Evolutionary conservation across 1,284 basidiomycete species (phyloP), one percentile per base, ranked within the genome.

Genomic region (Sphagnurus paluster): DNA sequence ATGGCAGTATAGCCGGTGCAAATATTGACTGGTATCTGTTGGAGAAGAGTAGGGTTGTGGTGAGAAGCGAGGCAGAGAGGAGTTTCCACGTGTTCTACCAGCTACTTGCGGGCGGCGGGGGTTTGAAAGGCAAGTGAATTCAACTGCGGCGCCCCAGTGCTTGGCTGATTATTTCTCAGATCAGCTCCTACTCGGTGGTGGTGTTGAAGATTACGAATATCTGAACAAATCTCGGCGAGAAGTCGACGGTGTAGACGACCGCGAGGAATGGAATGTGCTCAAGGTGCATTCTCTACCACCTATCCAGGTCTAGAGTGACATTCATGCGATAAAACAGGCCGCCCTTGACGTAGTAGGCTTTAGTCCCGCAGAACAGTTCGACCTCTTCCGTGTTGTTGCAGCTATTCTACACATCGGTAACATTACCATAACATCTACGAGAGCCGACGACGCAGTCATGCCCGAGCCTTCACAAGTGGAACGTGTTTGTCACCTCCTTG

Each of bases 11-110:
- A 47, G 92, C 94, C 1, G 97, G 97, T 2, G 97, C 97, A 30
- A 98, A 96, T 62, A 96, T 99, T 53, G 95, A 99, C 65, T 99
- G 97, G 97, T 99, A 99, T 65, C 75, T 99, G 32, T 73, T 99
- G 38, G 97, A 99, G 75, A 99, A 99, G 77, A 96, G 93, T 63
- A 74, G 97, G 58, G 95, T 99, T 1, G 91, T 94, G 2, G 80
- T 84, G n/a, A 75, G 95, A 38, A 90, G 84, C 54, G 82, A 87
- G 49, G 90, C 90, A 0, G 97, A 99, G 67, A 79, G 97, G 40
- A 90, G 82, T 63, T 99, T 99, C 65, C 97, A 99, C 64, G 90
- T 98, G 2, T 99, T 99, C 67, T 99, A 99, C 66, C 94, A 98
- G 69, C 66, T 90, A 14, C 73, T 89, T 63, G 87, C 84, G 29